phyloP scores from a whole-genome alignment of 2,329 filamentous ascomycete species.

The Emericellopsis cladophorae region DNA sequence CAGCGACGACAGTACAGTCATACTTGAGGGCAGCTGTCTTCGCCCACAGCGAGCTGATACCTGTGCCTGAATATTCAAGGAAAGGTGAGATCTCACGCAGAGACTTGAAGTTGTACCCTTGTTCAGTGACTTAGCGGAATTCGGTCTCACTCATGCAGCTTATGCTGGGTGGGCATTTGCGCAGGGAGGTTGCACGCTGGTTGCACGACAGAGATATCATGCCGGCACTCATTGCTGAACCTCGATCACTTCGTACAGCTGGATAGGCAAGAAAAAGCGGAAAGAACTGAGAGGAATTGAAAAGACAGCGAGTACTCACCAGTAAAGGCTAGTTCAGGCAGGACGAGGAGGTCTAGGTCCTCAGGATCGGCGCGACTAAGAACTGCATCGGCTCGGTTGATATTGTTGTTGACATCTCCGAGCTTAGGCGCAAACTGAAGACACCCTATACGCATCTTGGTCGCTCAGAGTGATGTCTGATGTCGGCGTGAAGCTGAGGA shows the following conservation, averaged over 20 bases:
- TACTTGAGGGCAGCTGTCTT: slow-evolving; percentile 51
- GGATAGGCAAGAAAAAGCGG: too few species aligned
- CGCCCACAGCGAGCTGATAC: slow-evolving; percentile 62
- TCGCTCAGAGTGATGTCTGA: too few species aligned
- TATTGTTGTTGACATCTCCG: slow-evolving; percentile 57
- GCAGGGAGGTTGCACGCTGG: too few species aligned
- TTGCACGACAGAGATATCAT: too few species aligned
- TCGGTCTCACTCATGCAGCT: too few species aligned
- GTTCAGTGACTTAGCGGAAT: too few species aligned
- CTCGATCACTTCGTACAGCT: too few species aligned
- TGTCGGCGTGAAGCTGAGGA: too few species aligned
- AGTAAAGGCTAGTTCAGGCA: slow-evolving; percentile 67
- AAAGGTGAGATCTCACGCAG: slow-evolving; percentile 54
- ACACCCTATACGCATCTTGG: slow-evolving; percentile 53
- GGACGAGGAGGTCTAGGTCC: slow-evolving; percentile 55
- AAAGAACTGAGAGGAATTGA: too few species aligned
- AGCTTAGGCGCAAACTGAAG: slow-evolving; percentile 62
- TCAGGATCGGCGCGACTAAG: slow-evolving; percentile 37
- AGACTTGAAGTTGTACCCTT: slow-evolving; percentile 71
- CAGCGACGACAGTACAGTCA: slow-evolving; percentile 55
- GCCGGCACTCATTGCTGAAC: too few species aligned
- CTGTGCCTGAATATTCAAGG: slow-evolving; percentile 53
- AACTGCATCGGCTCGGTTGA: slow-evolving; percentile 53
- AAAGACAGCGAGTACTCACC: slow-evolving; percentile 41
- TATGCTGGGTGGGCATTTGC: too few species aligned